Evolutionary conservation across 306 rosid species (phyloP), one percentile per base, ranked within the genome.

Genomic region (Albizia julibrissin): DNA sequence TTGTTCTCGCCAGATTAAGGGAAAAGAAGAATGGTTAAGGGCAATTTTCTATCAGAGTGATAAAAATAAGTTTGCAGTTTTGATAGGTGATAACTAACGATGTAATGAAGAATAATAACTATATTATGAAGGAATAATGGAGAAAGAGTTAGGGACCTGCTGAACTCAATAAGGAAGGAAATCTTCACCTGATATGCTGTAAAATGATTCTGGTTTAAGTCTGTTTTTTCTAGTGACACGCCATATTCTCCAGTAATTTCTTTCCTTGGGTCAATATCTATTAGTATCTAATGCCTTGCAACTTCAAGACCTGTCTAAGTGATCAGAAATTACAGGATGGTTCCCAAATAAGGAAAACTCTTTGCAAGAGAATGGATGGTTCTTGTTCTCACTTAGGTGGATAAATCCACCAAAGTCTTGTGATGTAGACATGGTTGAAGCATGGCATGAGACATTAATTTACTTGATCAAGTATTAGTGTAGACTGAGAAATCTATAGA

Each of bases 401-500:
- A 24, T 27, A 56, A 74, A 79, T 26, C 73, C 26, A 9, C 69
- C 62, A 54, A 69, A 29, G 40, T 77, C 66, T 83, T 26, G 72
- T 58, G 64, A 79, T 62, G 19, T 66, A 72, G 68, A 79, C 47
- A 10, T 66, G 69, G 80, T 21, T 50, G 58, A 50, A 50, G 19
- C 84, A 61, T 66, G 77, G 69, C 77, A 39, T 76, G 42, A 33
- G 27, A 13, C 72, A 46, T 71, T 83, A 54, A 22, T 75, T 79
- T 58, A 46, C 75, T 42, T 59, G 74, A 58, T 74, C 43, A 79
- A 82, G 85, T 62, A 37, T 79, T 70, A 44, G 54, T 18, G 75
- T 27, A 64, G 49, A 65, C 84, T 65, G 81, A 80, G 85, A 84
- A 84, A 70, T 77, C 75, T 65, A 69, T 81, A 86, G 85, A 80